Evolutionary conservation across 2,329 filamentous ascomycete species (phyloP).

Genomic region (Epichloe brachyelytri): DNA sequence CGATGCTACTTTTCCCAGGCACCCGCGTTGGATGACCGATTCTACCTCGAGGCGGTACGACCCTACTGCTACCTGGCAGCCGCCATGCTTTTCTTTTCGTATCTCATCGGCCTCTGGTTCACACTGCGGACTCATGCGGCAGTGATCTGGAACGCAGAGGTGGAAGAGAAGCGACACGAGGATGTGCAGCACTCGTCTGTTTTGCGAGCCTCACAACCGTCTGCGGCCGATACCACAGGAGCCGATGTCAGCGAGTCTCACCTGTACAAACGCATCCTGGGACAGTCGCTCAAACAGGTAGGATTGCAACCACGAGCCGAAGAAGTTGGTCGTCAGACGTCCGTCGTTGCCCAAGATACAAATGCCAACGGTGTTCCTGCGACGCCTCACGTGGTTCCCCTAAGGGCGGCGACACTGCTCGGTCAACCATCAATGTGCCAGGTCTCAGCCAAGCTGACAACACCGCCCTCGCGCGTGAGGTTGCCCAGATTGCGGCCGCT

Average conservation of each 20-base stretch:
- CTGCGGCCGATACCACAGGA: conserved; percentile 34
- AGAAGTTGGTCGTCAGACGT: conserved; percentile 27
- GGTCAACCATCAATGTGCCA: conserved; percentile 41
- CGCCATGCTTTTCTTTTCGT: conserved; percentile 75
- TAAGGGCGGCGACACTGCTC: conserved; percentile 36
- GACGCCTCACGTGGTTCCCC: conserved; percentile 69
- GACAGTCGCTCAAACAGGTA: conserved; percentile 76
- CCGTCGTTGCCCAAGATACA: conserved; percentile 19
- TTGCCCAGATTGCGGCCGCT: conserved; percentile 87
- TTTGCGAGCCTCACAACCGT: conserved; percentile 22
- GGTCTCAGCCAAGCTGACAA: conserved; percentile 76
- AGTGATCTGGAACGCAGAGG: conserved; percentile 86
- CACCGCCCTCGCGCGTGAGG: conserved; percentile 65
- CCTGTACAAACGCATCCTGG: conserved; percentile 85
- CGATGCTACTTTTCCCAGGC: conserved; percentile 89
- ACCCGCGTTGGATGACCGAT: conserved; percentile 71
- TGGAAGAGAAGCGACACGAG: conserved; percentile 61
- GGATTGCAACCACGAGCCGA: conserved; percentile 49
- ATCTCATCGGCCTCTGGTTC: conserved; percentile 88
- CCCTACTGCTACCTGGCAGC: conserved; percentile 90
- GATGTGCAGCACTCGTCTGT: conserved; percentile 28
- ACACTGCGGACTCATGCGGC: conserved; percentile 91
- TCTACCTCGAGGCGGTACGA: conserved; percentile 80
- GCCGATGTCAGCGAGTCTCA: conserved; percentile 74
- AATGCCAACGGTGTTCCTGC: conserved; percentile 30